Evolutionary conservation across 768 basidiomycete genomes (phyloP), one percentile per base, ranked within the genome.

Genomic region (Rhodotorula kratochvilovae): DNA sequence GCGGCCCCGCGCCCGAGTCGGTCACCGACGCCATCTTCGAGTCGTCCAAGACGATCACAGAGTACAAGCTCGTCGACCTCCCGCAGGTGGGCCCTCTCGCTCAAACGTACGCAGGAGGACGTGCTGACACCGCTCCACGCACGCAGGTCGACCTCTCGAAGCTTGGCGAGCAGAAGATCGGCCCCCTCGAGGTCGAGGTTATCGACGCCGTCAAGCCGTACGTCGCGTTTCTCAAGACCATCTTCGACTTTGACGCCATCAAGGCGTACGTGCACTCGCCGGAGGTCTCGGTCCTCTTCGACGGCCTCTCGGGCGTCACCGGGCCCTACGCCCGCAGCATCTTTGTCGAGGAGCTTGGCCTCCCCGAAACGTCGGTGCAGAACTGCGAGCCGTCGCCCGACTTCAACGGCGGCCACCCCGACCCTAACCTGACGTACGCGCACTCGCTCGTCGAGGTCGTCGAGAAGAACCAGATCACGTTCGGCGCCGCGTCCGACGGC

Each of bases 351-450:
- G 84, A 87, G 31, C 88, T 99, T 55, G 90, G 88, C 65, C 88
- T 99, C 27, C 85, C 89, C 25, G 85, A 87, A 74, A 83, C 85
- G 3, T 90, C 91, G 36, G 83, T 93, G 73, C 95, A 97, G 84
- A 95, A 97, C 83, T 90, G 91, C 77, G 82, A 87, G 17, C 90
- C 96, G 13, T 86, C 89, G 54, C 94, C 95, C 31, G 92, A 98
- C 81, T 99, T 99, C 80, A 95, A 94, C 59, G 95, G 94, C 77
- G 91, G 90, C 69, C 96, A 99, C 81, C 96, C 96, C 7, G 96
- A 99, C 81, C 96, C 96, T 42, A 99, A 99, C 84, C 82, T 99
- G 77, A 97, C 93, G 15, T 99, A 98, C 81, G 96, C 96, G 3
- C 91, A 93, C 82, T 84, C 87, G 23, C 89, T 99, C 62, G 96